Conservation (phyloP, 106 monocot species). For the Acanthochlamys bracteata region DNA sequence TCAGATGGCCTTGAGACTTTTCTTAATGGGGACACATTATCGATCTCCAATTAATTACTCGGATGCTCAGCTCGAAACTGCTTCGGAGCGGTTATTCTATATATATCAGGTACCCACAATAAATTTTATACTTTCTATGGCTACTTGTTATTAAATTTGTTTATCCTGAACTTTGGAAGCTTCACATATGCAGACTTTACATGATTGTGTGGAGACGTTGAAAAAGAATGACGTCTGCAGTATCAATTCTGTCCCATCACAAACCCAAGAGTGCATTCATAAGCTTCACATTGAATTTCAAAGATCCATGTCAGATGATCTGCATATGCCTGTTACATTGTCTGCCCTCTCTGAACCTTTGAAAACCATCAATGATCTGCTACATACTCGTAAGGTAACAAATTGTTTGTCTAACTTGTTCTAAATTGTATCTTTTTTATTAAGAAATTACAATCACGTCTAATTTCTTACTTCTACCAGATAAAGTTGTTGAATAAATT, state of each 20-base stretch:
- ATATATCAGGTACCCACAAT: slow-evolving; percentile 67
- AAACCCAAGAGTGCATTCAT: slow-evolving; percentile 37
- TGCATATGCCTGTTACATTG: slow-evolving; percentile 78
- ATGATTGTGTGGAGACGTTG: slow-evolving; percentile 68
- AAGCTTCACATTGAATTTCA: slow-evolving; percentile 56
- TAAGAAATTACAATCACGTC: no score
- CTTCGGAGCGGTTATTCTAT: slow-evolving; percentile 88
- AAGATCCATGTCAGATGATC: slow-evolving; percentile 77
- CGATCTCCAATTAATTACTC: slow-evolving; percentile 77
- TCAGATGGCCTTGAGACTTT: slow-evolving; percentile 77
- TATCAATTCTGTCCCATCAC: slow-evolving; percentile 31
- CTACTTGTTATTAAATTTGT: neutral
- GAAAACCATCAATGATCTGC: slow-evolving; percentile 78
- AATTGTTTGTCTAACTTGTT: slow-evolving; percentile 25
- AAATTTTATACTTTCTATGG: neutral
- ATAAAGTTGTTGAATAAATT: neutral
- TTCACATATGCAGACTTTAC: slow-evolving; percentile 49
- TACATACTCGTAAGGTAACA: slow-evolving; percentile 86
- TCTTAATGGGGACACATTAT: slow-evolving; percentile 92
- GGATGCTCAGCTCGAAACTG: slow-evolving; percentile 56
- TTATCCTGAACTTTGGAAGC: neutral
- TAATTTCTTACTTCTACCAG: no score
- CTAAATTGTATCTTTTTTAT: no score
- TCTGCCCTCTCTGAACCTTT: slow-evolving; percentile 83
- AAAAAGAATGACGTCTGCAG: slow-evolving; percentile 16